A percentile compares a stretch with the other conserved stretches of the same genome.
Conservation (phyloP, 2,329 filamentous ascomycete genomes). For the Byssochlamys sp. region DNA sequence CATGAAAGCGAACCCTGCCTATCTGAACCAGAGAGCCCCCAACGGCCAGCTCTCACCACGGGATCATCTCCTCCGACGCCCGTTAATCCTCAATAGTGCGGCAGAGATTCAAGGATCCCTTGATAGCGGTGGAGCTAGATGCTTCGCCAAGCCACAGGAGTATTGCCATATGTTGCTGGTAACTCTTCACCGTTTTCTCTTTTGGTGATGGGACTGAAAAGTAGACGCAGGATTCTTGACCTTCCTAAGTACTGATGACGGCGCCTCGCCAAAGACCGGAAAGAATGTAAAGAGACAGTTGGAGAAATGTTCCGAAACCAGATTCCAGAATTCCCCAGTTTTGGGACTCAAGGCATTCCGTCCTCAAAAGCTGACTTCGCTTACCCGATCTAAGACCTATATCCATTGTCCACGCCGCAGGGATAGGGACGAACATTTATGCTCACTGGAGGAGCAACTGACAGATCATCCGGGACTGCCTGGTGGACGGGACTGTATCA, state of each 20-base stretch:
- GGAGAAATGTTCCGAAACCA: slow-evolving; percentile 58
- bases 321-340: slow-evolving; percentile 47
- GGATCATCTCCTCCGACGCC: slow-evolving; percentile 44
- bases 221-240: slow-evolving; percentile 45
- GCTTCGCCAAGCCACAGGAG: slow-evolving; percentile 51
- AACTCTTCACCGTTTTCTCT: not conserved
- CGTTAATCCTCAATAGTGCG: slow-evolving; percentile 36
- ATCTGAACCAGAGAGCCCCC: slow-evolving; percentile 46
- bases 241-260: slow-evolving; percentile 50
- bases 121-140: slow-evolving; percentile 53
- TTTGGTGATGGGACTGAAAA: not conserved
- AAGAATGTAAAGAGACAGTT: slow-evolving; percentile 44
- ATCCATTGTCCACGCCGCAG: not conserved
- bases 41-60: slow-evolving; percentile 34
- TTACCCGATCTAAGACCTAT: slow-evolving; percentile 32
- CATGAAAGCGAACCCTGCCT: slow-evolving; percentile 47
- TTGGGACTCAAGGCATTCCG: slow-evolving; percentile 37
- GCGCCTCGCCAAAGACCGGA: slow-evolving; percentile 49
- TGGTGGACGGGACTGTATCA: slow-evolving; percentile 54
- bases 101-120: slow-evolving; percentile 40
- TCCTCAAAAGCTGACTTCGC: slow-evolving; percentile 42
- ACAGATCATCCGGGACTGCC: slow-evolving; percentile 42
- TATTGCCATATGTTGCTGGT: slow-evolving; percentile 44
- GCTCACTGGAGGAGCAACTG: slow-evolving; percentile 43
- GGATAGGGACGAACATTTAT: slow-evolving; percentile 46